Base-by-base conservation (phyloP, 495 filamentous ascomycete species). In the Penicillium paradoxum region DNA sequence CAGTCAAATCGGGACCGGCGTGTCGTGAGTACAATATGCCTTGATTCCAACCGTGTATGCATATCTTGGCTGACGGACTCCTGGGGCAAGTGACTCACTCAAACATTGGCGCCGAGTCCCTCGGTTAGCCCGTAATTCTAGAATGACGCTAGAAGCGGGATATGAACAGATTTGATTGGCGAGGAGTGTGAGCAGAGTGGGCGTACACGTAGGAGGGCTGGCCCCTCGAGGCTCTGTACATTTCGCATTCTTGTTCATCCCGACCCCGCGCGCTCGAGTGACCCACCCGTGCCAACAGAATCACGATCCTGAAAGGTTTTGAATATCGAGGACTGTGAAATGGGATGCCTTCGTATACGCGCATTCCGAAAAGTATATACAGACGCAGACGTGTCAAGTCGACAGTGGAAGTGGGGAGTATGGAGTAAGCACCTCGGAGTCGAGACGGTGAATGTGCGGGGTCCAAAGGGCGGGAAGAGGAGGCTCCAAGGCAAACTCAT, bases 401-500 rank as follows among this genome's bases (percentile, higher is more conserved):
- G 11, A 36, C 7, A 36, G 15, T 43, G 40, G 40, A 9, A 30
- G 25, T 44, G 41, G 8, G 9, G n/a, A 30, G 27, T 7, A 13
- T 14, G 4, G 14, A 37, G n/a, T 15, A 27, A 13, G 19, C 13
- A 24, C 10, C 1, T 17, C n/a, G 14, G 11, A 15, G n/a, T 6
- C 9, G 17, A 10, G 34, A n/a, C 46, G 46, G 46, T 49, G 46
- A 49, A 49, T 49, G 9, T 39, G 46, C 46, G 46, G 46, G 34
- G 45, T 38, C 32, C n/a, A 34, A 21, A 15, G 14, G 11, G 33
- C 33, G 34, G 46, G 46, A 49, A 29, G 10, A 39, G 24, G 46
- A 49, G 46, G 46, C 46, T 49, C 46, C 15, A 29, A 49, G 46
- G 24, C 34, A 49, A 17, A 39, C 17, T 38, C 34, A 9, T 29